Evolutionary conservation across 148 eudicot genomes (phyloP).

Genomic region (Fagopyrum esculentum): DNA sequence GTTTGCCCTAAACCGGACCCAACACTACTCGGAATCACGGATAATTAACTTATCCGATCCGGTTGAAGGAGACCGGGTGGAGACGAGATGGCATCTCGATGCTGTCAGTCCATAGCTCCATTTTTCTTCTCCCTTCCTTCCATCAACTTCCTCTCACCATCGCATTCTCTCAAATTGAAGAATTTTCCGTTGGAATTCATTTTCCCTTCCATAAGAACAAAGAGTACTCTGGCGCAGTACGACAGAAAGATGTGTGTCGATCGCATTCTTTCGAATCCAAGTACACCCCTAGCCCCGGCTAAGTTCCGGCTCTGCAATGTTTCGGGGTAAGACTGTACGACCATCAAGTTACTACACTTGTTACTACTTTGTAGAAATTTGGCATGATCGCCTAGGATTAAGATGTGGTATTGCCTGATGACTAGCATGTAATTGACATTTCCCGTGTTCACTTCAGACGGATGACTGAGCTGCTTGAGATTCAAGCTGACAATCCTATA

Average conservation of each 20-base stretch:
- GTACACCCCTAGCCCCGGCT: constrained; percentile 20
- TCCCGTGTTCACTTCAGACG: constrained; percentile 24
- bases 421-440: neutral
- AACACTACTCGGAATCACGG: too few species aligned
- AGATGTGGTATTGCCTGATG: neutral
- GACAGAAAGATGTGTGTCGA: constrained; percentile 1
- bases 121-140: neutral
- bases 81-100: neutral
- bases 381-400: neutral
- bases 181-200: neutral
- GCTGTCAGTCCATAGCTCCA: neutral
- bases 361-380: neutral
- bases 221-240: neutral
- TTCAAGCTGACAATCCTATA: constrained; percentile 47
- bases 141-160: neutral
- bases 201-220: neutral
- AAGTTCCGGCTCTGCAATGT: constrained; percentile 50
- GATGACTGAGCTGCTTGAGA: constrained; percentile 68
- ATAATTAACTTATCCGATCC: too few species aligned
- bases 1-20: too few species aligned
- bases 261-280: constrained; percentile 1
- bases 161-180: neutral
- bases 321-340: constrained; percentile 36
- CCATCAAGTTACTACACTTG: too few species aligned
- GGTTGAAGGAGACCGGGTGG: neutral